A percentile compares a stretch with the other conserved stretches of the same genome.
These are phyloP conservation scores for Epichloe festucae DNA, from an alignment of 2,329 filamentous ascomycete species.

Conservation along the genomic window DNA sequence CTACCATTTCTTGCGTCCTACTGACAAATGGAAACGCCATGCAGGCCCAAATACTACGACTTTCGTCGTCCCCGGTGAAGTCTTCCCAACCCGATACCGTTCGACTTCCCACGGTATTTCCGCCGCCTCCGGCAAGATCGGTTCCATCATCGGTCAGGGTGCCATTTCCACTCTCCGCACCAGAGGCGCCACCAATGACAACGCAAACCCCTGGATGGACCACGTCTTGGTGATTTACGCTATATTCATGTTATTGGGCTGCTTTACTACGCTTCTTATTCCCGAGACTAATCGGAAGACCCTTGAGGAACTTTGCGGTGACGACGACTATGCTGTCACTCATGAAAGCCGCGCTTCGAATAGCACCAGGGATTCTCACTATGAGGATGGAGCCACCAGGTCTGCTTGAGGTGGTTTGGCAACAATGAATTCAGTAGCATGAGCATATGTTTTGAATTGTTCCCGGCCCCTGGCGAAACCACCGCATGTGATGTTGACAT, in stretches of 20 bases:
- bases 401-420: not conserved
- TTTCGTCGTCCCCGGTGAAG: slow-evolving; percentile 43
- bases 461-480: too few species aligned
- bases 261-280: slow-evolving; percentile 56
- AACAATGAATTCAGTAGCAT: not conserved
- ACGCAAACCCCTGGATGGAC: slow-evolving; percentile 52
- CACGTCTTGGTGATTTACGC: slow-evolving; percentile 66
- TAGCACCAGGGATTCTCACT: not conserved
- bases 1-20: too few species aligned
- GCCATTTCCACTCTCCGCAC: slow-evolving; percentile 43
- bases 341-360: not conserved
- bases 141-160: slow-evolving; percentile 43
- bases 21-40: not conserved
- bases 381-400: slow-evolving; percentile 4
- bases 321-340: slow-evolving; percentile 19
- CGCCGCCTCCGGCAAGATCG: slow-evolving; percentile 41
- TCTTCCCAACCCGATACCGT: slow-evolving; percentile 43
- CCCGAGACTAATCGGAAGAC: slow-evolving; percentile 65
- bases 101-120: slow-evolving; percentile 46
- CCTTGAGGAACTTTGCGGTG: slow-evolving; percentile 46
- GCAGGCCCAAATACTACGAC: slow-evolving; percentile 41
- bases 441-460: too few species aligned
- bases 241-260: slow-evolving; percentile 63
- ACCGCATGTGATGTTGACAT: too few species aligned
- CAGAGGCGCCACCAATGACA: slow-evolving; percentile 24